Evolutionary conservation across 106 monocot species (phyloP).

Genomic region (Acanthochlamys bracteata): DNA sequence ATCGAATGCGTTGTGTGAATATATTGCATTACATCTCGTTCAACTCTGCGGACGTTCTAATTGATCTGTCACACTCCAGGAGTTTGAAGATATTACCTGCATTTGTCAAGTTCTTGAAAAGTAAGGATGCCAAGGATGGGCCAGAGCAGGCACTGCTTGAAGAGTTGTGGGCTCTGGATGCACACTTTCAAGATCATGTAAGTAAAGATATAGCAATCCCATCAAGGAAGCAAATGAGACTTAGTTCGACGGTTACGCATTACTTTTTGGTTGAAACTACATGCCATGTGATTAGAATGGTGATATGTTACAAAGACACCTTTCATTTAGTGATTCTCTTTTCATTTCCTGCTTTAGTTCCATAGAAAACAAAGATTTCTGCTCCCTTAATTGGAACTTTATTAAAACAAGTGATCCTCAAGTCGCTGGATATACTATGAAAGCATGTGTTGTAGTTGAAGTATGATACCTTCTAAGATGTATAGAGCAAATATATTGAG

Average conservation of each 20-base stretch:
- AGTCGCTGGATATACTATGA: too few species aligned
- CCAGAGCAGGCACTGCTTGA: conserved; percentile 67
- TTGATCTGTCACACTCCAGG: conserved; percentile 19
- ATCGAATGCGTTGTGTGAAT: too few species aligned
- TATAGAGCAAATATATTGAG: too few species aligned
- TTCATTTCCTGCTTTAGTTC: background rate
- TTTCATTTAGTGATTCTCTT: background rate
- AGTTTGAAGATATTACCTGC: conserved; percentile 80
- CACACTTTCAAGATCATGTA: conserved; percentile 79
- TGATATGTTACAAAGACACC: too few species aligned
- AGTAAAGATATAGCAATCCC: background rate
- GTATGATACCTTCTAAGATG: too few species aligned
- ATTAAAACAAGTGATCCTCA: background rate
- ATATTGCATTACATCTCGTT: too few species aligned
- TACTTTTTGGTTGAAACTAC: background rate
- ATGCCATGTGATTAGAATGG: background rate
- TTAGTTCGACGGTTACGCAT: background rate
- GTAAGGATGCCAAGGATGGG: conserved; percentile 78
- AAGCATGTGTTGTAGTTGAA: too few species aligned
- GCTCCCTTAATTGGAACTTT: background rate
- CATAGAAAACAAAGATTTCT: background rate
- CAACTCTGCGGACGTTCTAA: background rate
- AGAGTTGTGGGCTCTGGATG: conserved; percentile 68
- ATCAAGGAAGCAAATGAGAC: background rate
- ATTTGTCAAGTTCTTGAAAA: conserved; percentile 66